Base-by-base conservation (phyloP, 306 rosid species). In the Gillenia trifoliata region DNA sequence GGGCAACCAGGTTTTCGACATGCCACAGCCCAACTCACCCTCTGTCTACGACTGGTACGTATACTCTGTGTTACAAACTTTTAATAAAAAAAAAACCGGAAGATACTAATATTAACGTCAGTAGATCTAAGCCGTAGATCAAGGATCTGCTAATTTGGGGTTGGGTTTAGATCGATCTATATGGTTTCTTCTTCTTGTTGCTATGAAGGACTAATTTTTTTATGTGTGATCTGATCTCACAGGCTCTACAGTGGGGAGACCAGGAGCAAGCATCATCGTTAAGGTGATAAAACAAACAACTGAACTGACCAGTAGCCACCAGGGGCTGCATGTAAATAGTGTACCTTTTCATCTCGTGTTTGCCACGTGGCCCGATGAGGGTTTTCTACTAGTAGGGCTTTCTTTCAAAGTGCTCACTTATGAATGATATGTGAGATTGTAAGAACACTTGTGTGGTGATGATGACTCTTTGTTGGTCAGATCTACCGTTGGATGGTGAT, bases 1-100 rank as follows among this genome's bases (percentile, higher is more conserved):
- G 5, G 99, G 97, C 25, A 84, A 87, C 38, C 71, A 88, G 25
- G 75, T 85, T 31, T 94, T 91, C 49, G 99, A 94, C 85, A 90
- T 88, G 70, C 99, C 99, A 19, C 82, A 82, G 6, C 93, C 99
- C 40, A 94, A 90, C 84, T 70, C 96, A 10, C 99, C 99, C 75
- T 90, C 96, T 12, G 95, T 90, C 78, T 94, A 94, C 75, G 99
- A 92, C 84, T 94, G 98, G 98, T 93, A 84, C 22, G 34, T 68
- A 45, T 15, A 45, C 52, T n/a, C n/a, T n/a, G n/a, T n/a, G 20
- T 45, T 45, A 15, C 52, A 45, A 45, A 45, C 6, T 45, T 45
- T 15, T 4, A 15, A 15, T 15, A 8, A 4, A 45, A 1, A 13
- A 15, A 1, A 1, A 13, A 45, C 50, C 50, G 0, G 4, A 13